Evolutionary conservation across 179 eudicot species (phyloP), one percentile per base, ranked within the genome.

Genomic region (Patellifolia procumbens): DNA sequence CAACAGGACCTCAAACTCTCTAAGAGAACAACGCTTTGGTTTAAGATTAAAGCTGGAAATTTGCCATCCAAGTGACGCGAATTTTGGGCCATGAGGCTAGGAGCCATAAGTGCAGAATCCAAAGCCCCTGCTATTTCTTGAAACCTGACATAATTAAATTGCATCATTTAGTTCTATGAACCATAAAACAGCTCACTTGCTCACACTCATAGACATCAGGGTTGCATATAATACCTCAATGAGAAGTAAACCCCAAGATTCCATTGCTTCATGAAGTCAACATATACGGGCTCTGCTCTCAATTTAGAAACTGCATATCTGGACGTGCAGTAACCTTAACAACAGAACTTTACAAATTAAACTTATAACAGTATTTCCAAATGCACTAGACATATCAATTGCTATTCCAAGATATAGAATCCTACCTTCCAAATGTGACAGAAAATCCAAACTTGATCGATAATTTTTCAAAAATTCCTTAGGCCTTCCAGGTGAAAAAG

Each of bases 181-280:
- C 64, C 72, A 60, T 20, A 63, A 74, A 58, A 37, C 20, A 74
- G 46, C 26, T 31, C 46, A 51, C 4, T 49, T 31, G n/a, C 53
- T 28, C 58, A 60, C 26, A 65, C 59, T 34, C 12, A 55, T 42
- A 39, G 20, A 32, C 3, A 78, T 67, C 62, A 22, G 68, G 64
- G 72, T 26, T 53, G 59, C 60, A 80, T 46, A 37, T 34, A 73
- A 75, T 88, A 95, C 99, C 98, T 93, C 86, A 95, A 76, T 35
- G 96, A 91, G 82, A 95, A 95, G 83, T 95, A 95, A 78, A 89
- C 99, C 80, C 99, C 99, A 73, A 91, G 76, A 79, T 96, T 96
- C 99, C 99, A 96, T 55, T 91, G 97, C 87, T 88, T 96, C 94
- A 96, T 89, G 87, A 96, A 96, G 68, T 96, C 99, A 69, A 78